phyloP scores from a whole-genome alignment of 2,329 filamentous ascomycete genomes.

The Cytospora piceicola region DNA sequence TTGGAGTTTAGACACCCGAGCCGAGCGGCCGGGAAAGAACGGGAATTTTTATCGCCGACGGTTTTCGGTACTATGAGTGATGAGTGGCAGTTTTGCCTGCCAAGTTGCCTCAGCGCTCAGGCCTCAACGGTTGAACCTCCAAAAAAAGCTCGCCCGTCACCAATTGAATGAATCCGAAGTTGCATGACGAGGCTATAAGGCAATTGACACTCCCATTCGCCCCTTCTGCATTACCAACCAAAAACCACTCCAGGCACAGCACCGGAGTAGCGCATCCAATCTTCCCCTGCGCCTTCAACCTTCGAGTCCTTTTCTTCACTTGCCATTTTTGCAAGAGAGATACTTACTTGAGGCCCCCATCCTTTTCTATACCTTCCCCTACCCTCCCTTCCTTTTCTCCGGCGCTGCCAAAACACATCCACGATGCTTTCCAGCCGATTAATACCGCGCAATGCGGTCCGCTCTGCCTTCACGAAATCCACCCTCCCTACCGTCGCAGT shows the following conservation, averaged over 20 bases:
- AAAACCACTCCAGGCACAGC: not conserved
- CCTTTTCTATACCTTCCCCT: not conserved
- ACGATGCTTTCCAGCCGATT: slow-evolving; percentile 64
- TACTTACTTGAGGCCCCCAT: slow-evolving; percentile 11
- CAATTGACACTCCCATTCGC: slow-evolving; percentile 5
- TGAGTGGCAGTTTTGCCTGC: slow-evolving; percentile 1
- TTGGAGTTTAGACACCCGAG: not conserved
- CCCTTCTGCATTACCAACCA: slow-evolving; percentile 6
- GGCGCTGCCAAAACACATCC: slow-evolving; percentile 2
- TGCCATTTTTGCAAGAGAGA: slow-evolving; percentile 15
- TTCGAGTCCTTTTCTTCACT: slow-evolving; percentile 3
- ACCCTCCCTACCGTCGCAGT: slow-evolving; percentile 48
- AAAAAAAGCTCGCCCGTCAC: slow-evolving; percentile 25
- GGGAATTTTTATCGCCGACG: not conserved
- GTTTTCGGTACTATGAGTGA: no score
- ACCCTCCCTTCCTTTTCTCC: slow-evolving; percentile 4
- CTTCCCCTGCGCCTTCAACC: slow-evolving; percentile 1
- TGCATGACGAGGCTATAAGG: slow-evolving; percentile 17
- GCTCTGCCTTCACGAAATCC: slow-evolving; percentile 54
- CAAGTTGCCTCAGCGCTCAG: slow-evolving; percentile 18
- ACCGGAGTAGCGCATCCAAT: slow-evolving; percentile 17
- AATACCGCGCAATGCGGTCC: slow-evolving; percentile 61
- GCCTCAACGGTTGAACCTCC: slow-evolving; percentile 19
- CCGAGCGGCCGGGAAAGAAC: slow-evolving; percentile 24
- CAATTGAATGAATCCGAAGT: slow-evolving; percentile 2